Base-by-base conservation (phyloP, 78 protist species). In the Dictyostelium intermedium region DNA sequence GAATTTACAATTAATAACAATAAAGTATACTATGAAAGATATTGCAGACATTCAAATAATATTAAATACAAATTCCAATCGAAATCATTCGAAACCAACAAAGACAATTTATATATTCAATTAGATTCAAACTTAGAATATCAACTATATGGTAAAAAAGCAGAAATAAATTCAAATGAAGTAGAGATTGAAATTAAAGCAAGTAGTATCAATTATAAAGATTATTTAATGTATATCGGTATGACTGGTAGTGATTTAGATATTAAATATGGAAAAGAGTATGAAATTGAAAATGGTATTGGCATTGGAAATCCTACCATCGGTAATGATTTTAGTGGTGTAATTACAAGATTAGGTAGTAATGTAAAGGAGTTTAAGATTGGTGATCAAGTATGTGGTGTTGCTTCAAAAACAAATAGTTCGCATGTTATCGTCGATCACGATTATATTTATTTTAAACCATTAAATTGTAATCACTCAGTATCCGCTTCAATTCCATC, bases 131-230 rank as follows among this genome's bases (percentile, higher is more conserved):
- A 72, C 34, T 72, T 72, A 72, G 43, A 72, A 16, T 72, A 16
- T 72, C 37, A 32, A 32, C 18, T 72, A 16, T 7, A 5, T 27
- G 0, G 18, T 30, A 50, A 56, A 82, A 9, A 9, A 56, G 6
- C 45, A 3, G 25, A 9, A 32, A 41, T 81, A 35, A 27, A 1
- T 2, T 20, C 61, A 43, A 45, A 80, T 13, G 70, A 70, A 50
- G 77, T 89, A 13, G 94, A 89, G 35, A 47, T 89, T 27, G 66
- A 89, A 69, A 73, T 80, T n/a, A 61, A 14, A 43, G 63, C 87
- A 0, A 47, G 74, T 10, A 87, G 94, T 69, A 78, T 93, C 8
- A 93, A 76, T 60, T 93, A 70, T 34, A 56, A 72, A 32, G 96
- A 93, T 69, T 34, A 66, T 32, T 27, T 92, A 50, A 47, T 77